Evolutionary conservation across 495 filamentous ascomycete species (phyloP), one percentile per base, ranked within the genome.

Genomic region (Massariosphaeria phaeospora): DNA sequence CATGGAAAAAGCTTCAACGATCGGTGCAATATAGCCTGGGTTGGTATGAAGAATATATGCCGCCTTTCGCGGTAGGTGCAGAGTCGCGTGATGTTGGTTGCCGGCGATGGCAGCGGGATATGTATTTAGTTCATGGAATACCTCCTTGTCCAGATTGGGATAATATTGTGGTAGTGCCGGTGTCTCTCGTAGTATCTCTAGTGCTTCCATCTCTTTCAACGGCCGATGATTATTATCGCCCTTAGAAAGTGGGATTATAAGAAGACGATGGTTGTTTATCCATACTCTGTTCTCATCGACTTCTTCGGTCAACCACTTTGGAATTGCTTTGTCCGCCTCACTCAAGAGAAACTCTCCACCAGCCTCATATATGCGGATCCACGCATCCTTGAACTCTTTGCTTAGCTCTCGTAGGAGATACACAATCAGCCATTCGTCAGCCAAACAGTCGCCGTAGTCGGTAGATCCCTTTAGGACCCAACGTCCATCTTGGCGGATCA

Each of bases 361-460:
- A 21, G 81, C 83, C 68, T 98, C 93, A 56, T 76, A 80, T 4
- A 95, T 79, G 41, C 84, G 79, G 34, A 90, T 76, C 93, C 91
- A 97, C 7, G 91, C 72, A 49, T 86, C 78, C 46, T 78, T 75
- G 57, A 86, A 88, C 48, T 79, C 69, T 61, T 75, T 84, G 64
- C 83, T 91, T 52, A 96, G 70, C 63, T 89, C 84, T 30, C 86
- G 82, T n/a, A 98, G 77, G 10, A 97, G 68, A 69, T 91, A 95
- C 23, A 96, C 89, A 46, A 96, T 82, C 1, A 96, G 79, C 93
- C 93, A 98, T 73, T 97, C 94, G 65, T 98, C 93, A 63, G 95
- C 93, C 7, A 96, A 82, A 2, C 88, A 89, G 69, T 98, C 93
- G 6, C 91, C 91, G 57, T 85, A 96, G 63, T 89, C 84, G 5